Base-by-base conservation (phyloP, 345 rosid species). In the Aegle marmelos region DNA sequence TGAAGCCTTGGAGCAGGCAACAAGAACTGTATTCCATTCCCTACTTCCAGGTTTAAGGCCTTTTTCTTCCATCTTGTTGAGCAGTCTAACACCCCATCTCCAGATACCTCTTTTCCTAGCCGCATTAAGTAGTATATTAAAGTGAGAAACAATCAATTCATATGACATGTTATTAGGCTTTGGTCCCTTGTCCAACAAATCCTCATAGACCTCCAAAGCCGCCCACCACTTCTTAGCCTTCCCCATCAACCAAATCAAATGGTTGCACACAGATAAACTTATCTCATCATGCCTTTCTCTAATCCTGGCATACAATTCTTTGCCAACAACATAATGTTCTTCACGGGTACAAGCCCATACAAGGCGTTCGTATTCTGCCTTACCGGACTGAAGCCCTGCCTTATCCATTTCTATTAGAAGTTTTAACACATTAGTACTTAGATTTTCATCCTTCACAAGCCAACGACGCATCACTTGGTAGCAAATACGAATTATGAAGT, bases 211-310 rank as follows among this genome's bases (percentile, higher is more conserved):
- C 84, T 93, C 99, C 82, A 95, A 82, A 14, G 99, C 99, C 0
- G 97, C 95, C 99, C 97, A 93, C 99, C 98, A 95, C 79, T 90
- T 95, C 86, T 89, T 93, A 73, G 98, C 97, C 79, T 88, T 93
- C 73, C 99, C 97, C 97, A 93, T 88, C 82, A 93, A 71, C 97
- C 99, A 95, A 73, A 95, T 95, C 84, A 90, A 75, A 81, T 95
- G 99, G 87, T 93, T 95, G 89, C 98, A 92, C 50, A 92, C 95
- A n/a, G 97, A 91, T 68, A 95, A 73, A 85, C 93, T 91, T 79
- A 93, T 91, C 8, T 87, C 88, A 25, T 78, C 76, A 74, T 84
- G 57, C 64, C 80, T 84, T 82, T 88, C 96, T 85, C 98, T 92
- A 58, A 89, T 85, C 80, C 94, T 87, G 74, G 34, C 77, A 63